Conservation (phyloP, 768 basidiomycete species). For the Boletus sp. region DNA sequence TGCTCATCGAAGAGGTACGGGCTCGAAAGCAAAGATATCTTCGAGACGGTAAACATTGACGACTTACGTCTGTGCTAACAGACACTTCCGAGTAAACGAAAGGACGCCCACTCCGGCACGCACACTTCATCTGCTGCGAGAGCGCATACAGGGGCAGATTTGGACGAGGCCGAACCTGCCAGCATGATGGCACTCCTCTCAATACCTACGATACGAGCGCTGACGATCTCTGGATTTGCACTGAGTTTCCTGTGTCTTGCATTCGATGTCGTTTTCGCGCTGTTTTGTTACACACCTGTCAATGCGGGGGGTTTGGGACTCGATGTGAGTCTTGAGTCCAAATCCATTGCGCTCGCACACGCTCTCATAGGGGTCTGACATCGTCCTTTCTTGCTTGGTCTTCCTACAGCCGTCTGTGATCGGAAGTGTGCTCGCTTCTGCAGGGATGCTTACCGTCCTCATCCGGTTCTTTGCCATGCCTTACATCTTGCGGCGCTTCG, state of each 20-base stretch:
- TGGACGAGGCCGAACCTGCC: constrained; percentile 10
- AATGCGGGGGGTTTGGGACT: constrained; percentile 54
- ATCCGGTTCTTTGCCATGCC: constrained; percentile 56
- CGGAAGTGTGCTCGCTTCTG: constrained; percentile 52
- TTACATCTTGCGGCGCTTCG: constrained; percentile 46
- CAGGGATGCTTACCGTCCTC: constrained; percentile 45
- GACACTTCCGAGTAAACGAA: constrained; percentile 20
- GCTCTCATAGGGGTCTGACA: background rate
- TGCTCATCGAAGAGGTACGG: constrained; percentile 21
- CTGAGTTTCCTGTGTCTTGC: constrained; percentile 52
- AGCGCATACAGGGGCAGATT: background rate
- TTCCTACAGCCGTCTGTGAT: constrained; percentile 48
- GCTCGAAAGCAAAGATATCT: background rate
- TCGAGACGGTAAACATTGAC: no score
- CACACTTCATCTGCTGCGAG: background rate
- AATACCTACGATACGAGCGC: constrained; percentile 49
- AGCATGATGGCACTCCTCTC: constrained; percentile 39
- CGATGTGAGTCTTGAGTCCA: constrained; percentile 41
- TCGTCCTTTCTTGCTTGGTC: background rate
- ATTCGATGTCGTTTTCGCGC: constrained; percentile 60
- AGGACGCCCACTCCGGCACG: background rate
- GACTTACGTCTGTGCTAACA: background rate
- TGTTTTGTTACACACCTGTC: constrained; percentile 65
- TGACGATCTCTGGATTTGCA: constrained; percentile 50
- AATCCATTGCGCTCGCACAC: no score